Percentiles rank a stretch among this genome's conserved stretches.
Evolutionary conservation across 768 basidiomycete genomes (phyloP).

Genomic region (Cubamyces sp.): DNA sequence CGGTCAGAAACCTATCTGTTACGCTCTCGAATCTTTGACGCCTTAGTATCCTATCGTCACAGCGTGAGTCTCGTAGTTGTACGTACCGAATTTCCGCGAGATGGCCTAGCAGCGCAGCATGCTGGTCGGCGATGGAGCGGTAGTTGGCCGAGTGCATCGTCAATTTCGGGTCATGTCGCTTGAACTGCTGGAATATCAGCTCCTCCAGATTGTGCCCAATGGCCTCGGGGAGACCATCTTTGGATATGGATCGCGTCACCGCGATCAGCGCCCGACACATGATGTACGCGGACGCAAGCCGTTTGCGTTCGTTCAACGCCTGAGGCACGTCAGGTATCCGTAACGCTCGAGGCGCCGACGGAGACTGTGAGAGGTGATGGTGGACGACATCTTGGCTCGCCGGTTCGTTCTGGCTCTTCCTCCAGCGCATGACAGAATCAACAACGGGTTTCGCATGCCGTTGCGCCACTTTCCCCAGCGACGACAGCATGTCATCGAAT

Average conservation of each 20-base stretch:
- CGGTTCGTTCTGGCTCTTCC: slow-evolving; percentile 72
- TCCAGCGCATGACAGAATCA: slow-evolving; percentile 88
- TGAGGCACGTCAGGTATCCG: slow-evolving; percentile 52
- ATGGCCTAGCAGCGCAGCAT: slow-evolving; percentile 82
- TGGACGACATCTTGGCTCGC: slow-evolving; percentile 50
- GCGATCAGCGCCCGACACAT: slow-evolving; percentile 86
- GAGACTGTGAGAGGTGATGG: slow-evolving; percentile 49
- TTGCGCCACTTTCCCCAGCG: slow-evolving; percentile 84
- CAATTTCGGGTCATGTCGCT: slow-evolving; percentile 68
- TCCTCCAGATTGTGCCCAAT: slow-evolving; percentile 85
- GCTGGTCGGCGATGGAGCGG: slow-evolving; percentile 79
- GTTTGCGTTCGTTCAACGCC: slow-evolving; percentile 70
- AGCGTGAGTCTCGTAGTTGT: neutral
- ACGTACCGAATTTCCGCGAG: slow-evolving; percentile 79
- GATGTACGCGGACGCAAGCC: slow-evolving; percentile 86
- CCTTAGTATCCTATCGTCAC: neutral
- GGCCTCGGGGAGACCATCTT: slow-evolving; percentile 77
- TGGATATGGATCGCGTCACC: slow-evolving; percentile 70
- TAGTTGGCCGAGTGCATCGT: slow-evolving; percentile 74
- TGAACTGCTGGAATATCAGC: slow-evolving; percentile 85
- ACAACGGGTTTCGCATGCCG: slow-evolving; percentile 84
- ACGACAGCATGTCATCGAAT: slow-evolving; percentile 85
- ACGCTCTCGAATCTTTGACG: slow-evolving; percentile 78
- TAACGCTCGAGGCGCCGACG: slow-evolving; percentile 35
- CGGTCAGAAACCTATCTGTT: slow-evolving; percentile 87